Conservation (phyloP, 768 basidiomycete genomes). For the Naganishia onofrii region DNA sequence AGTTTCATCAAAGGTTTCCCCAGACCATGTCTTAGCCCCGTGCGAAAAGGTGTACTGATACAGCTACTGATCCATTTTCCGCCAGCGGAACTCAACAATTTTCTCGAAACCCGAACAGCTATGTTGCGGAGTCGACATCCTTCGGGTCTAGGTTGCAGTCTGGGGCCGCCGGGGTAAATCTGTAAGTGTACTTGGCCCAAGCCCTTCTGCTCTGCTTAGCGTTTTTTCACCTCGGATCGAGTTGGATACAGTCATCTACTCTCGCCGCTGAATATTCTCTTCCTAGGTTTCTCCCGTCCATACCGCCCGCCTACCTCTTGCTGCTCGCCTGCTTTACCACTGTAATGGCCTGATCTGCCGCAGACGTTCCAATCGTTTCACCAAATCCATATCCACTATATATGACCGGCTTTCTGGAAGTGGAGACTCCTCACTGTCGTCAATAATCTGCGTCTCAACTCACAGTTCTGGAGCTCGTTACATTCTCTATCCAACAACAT, state of each 20-base stretch:
- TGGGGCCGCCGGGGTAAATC: not conserved
- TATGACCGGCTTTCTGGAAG: not conserved
- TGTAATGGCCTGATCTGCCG: not conserved
- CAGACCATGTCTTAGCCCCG: too few species aligned
- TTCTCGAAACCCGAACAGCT: too few species aligned
- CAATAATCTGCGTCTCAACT: not conserved
- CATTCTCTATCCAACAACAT: not conserved
- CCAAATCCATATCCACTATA: not conserved
- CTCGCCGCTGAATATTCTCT: not conserved
- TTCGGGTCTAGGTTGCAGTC: not conserved
- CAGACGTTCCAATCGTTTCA: not conserved
- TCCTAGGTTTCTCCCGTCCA: not conserved
- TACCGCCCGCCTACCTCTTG: not conserved
- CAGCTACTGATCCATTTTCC: too few species aligned
- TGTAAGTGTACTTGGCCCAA: not conserved
- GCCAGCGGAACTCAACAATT: too few species aligned
- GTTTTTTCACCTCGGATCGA: not conserved
- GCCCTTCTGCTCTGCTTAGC: not conserved
- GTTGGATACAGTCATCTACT: not conserved
- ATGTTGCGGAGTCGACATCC: too few species aligned
- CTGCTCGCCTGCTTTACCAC: not conserved
- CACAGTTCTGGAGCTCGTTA: not conserved
- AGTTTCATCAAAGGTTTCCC: too few species aligned
- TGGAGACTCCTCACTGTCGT: not conserved
- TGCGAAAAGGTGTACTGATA: too few species aligned